Conservation (phyloP, 169 alveolate genomes). For the Besnoitia besnoiti region DNA sequence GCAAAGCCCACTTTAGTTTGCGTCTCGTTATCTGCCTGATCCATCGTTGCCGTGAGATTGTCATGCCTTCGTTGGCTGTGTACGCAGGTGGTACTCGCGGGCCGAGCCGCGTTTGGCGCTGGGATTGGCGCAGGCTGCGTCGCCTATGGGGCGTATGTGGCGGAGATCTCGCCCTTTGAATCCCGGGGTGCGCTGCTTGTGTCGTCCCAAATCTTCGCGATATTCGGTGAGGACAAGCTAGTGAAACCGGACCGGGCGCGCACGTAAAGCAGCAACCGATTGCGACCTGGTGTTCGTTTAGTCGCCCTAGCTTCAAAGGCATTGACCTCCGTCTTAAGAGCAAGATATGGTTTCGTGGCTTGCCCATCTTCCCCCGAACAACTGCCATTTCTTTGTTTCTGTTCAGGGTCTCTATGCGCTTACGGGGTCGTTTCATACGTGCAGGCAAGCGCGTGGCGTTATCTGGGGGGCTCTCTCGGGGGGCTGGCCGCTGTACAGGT, state of each 20-base stretch:
- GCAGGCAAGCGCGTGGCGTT: background rate
- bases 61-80: background rate
- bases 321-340: background rate
- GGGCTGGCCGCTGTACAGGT: background rate
- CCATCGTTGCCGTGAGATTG: background rate
- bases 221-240: background rate
- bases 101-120: conserved; percentile 10
- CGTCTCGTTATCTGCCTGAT: background rate
- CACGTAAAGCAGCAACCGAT: background rate
- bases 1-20: background rate
- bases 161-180: background rate
- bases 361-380: background rate
- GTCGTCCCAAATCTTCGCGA: background rate
- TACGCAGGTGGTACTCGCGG: background rate
- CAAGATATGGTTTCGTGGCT: background rate
- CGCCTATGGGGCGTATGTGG: background rate
- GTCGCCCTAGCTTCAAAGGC: no score
- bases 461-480: background rate
- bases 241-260: background rate
- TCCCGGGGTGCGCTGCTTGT: background rate
- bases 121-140: background rate
- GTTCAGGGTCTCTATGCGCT: background rate
- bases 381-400: no score
- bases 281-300: background rate
- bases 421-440: background rate